Evolutionary conservation across 306 rosid genomes (phyloP).

Genomic region (Cucurbita argyrosperma): DNA sequence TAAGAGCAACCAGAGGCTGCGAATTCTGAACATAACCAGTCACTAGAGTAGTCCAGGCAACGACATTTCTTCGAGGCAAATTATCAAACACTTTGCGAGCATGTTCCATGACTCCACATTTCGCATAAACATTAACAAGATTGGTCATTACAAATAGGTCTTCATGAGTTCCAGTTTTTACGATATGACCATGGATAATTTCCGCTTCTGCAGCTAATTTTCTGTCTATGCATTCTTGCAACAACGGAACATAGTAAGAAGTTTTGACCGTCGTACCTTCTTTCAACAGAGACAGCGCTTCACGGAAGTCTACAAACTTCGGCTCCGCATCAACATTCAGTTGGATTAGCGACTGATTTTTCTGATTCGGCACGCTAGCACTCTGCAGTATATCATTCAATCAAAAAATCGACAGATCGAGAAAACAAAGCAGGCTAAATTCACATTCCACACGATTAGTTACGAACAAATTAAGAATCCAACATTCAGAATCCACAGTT

Average conservation of each 20-base stretch:
- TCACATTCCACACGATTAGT: neutral
- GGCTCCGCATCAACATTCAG: slow-evolving; percentile 18
- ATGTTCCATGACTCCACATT: slow-evolving; percentile 44
- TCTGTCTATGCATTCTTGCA: slow-evolving; percentile 42
- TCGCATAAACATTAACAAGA: slow-evolving; percentile 53
- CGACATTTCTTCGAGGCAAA: slow-evolving; percentile 36
- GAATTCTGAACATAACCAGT: slow-evolving; percentile 45
- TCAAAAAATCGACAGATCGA: neutral
- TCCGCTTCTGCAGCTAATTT: slow-evolving; percentile 26
- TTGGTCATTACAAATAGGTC: slow-evolving; percentile 37
- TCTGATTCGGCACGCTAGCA: slow-evolving; percentile 35
- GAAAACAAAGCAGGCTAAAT: neutral
- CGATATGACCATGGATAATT: slow-evolving; percentile 47
- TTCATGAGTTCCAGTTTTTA: slow-evolving; percentile 47
- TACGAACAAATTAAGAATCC: no score
- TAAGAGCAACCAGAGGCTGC: slow-evolving; percentile 36
- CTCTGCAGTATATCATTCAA: slow-evolving; percentile 28
- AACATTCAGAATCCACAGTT: no score
- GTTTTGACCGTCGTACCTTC: slow-evolving; percentile 28
- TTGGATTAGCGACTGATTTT: slow-evolving; percentile 22
- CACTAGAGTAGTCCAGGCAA: slow-evolving; percentile 64
- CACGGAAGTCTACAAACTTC: slow-evolving; percentile 32
- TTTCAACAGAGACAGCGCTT: slow-evolving; percentile 29
- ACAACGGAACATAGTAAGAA: neutral
- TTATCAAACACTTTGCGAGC: slow-evolving; percentile 48